Evolutionary conservation across 164 flowering plant species (phyloP), one percentile per base, ranked within the genome.

Genomic region (Aristolochia californica): DNA sequence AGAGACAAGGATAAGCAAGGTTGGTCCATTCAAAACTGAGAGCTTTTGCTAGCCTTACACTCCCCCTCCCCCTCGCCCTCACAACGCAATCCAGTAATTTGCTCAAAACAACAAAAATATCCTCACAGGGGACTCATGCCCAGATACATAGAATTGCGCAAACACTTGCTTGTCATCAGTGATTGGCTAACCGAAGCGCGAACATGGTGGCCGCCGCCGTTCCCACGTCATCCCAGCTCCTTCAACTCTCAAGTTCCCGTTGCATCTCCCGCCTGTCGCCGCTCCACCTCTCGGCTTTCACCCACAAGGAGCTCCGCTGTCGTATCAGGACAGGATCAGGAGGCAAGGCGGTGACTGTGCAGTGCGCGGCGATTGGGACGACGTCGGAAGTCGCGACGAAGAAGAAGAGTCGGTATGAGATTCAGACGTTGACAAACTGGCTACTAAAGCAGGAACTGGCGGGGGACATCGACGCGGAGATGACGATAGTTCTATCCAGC

Each of bases 401-500:
- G 80, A 83, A 79, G 78, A 86, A 48, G 58, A 71, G 76, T 25
- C 54, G 57, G 25, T 87, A 57, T 53, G 78, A 87, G 72, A 74
- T 90, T 44, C 62, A 74, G 57, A 79, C 88, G 7, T 71, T 90
- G 26, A 90, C 95, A 0, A 66, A 60, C 21, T 87, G 89, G 95
- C 68, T 90, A 47, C 52, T 90, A 75, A 73, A 78, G 72, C 87
- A 90, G 71, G 97, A 90, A 58, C 84, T 75, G 45, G 70, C 77
- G 0, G 94, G 95, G 11, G 68, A 40, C 16, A 85, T 90, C 26
- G 94, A 90, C 26, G 86, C 95, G 0, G 98, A 91, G 75, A 81
- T 91, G 7, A 88, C 98, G 10, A 84, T 88, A 15, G 98, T 86
- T 40, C 69, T 91, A 0, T 88, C 95, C 2, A 91, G 98, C 72